phyloP scores from a whole-genome alignment of 116 monocot species.

The Papilionanthe hybrid region DNA sequence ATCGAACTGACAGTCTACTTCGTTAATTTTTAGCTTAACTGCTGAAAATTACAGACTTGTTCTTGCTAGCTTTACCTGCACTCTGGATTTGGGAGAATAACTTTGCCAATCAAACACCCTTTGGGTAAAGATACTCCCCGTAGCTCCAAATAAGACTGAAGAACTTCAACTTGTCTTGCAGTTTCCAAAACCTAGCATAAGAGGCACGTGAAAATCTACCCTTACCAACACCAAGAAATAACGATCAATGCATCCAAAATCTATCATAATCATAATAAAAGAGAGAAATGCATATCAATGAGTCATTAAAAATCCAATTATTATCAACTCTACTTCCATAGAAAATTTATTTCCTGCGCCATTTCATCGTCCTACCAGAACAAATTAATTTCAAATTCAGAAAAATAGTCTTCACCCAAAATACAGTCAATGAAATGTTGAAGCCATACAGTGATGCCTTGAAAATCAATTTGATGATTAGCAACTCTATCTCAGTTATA shows the following conservation, averaged over 20 bases:
- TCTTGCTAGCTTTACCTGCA: slow-evolving; percentile 51
- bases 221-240: background rate
- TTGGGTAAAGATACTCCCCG: slow-evolving; percentile 74
- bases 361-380: background rate
- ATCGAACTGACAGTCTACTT: background rate
- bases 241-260: background rate
- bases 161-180: slow-evolving; percentile 47
- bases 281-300: background rate
- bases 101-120: slow-evolving; percentile 55
- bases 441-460: background rate
- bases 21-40: background rate
- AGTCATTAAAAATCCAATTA: background rate
- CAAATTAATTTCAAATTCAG: background rate
- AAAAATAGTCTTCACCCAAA: background rate
- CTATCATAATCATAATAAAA: too few relatives aligned
- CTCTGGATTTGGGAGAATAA: slow-evolving; percentile 79
- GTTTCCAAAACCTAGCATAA: slow-evolving; percentile 51
- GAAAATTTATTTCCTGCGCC: background rate
- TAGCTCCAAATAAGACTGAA: slow-evolving; percentile 77
- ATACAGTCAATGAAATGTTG: slow-evolving; percentile 1
- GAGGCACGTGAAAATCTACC: background rate
- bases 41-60: background rate
- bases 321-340: background rate
- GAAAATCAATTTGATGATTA: background rate
- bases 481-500: background rate